Base-by-base conservation (phyloP, 441 rosid genomes). In the Populus hybrid region DNA sequence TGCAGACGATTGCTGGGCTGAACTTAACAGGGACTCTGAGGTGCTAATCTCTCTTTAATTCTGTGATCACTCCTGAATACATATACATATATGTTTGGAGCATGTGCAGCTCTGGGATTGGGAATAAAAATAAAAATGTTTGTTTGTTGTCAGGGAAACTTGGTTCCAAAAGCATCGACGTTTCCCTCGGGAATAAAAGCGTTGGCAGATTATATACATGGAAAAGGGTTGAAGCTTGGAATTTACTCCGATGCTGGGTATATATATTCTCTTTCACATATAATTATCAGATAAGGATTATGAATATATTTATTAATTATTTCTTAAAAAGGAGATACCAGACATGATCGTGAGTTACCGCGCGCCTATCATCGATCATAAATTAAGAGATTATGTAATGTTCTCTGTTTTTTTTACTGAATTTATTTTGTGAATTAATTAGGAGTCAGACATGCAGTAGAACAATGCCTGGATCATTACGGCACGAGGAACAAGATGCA, bases 241-340 rank as follows among this genome's bases (percentile, higher is more conserved):
- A 86, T 90, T 65, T 90, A 90, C 70, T 87, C 92, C 0, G 93
- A 90, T 74, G 93, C 92, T 10, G 92, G 92, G 92, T 90, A 84
- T 30, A 30, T 30, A 30, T 30, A 30, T 30, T 30, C 32, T 30
- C 32, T 30, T 30, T 30, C 32, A 30, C 32, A 30, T 30, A 30
- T 30, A 30, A 30, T 30, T 30, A 3, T 0, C 32, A 30, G 32
- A 30, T 30, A 30, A 12, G 38, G 59, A 50, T 16, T 16, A 50
- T 50, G 59, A 50, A 50, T 50, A 50, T 50, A 50, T 50, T 50
- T 50, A 16, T 50, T 50, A 4, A 50, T 16, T 16, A 16, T 50
- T 50, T 50, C 59, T 50, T 5, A 50, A 50, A 50, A 5, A 50
- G 20, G n/a, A 50, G 20, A 50, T 30, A 3, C 32, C 32, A 30